Evolutionary conservation across 1,284 basidiomycete species (phyloP).

Genomic region (Trametes hirsuta): DNA sequence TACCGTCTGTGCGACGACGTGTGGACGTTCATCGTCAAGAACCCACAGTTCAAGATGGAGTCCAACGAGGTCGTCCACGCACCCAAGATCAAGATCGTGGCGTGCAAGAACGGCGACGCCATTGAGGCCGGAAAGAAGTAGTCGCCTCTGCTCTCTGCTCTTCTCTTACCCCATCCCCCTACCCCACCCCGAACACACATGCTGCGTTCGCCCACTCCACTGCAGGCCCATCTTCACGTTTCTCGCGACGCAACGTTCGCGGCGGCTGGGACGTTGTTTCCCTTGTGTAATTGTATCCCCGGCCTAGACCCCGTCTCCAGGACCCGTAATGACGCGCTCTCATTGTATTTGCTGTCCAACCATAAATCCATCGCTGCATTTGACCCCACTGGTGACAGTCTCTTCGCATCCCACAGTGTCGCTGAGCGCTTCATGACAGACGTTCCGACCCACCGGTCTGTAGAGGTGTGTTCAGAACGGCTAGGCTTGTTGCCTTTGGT

Average conservation of each 20-base stretch:
- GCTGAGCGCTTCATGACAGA: no score
- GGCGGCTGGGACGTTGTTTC: not conserved
- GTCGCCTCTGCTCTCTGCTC: slow-evolving; percentile 3
- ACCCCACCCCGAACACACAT: not conserved
- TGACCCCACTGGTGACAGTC: no score
- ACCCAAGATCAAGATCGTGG: slow-evolving; percentile 90
- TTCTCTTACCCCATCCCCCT: not conserved
- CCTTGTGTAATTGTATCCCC: slow-evolving; percentile 14
- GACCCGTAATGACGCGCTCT: slow-evolving; percentile 18
- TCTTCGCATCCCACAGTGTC: no score
- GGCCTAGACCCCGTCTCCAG: slow-evolving; percentile 13
- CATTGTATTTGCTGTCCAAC: slow-evolving; percentile 10
- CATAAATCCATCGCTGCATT: not conserved
- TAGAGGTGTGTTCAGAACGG: no score
- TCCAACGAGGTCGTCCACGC: slow-evolving; percentile 80
- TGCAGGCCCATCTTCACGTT: no score
- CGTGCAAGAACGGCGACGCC: slow-evolving; percentile 91
- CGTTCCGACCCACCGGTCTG: no score
- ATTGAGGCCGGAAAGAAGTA: slow-evolving; percentile 76
- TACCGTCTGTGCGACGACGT: slow-evolving; percentile 97
- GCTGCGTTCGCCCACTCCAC: not conserved
- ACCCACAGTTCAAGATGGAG: slow-evolving; percentile 94
- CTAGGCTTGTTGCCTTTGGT: no score
- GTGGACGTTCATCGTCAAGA: slow-evolving; percentile 95
- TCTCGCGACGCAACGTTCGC: no score